Conservation (phyloP, 1,284 basidiomycete genomes). For the Lentinula novae-zelandiae region DNA sequence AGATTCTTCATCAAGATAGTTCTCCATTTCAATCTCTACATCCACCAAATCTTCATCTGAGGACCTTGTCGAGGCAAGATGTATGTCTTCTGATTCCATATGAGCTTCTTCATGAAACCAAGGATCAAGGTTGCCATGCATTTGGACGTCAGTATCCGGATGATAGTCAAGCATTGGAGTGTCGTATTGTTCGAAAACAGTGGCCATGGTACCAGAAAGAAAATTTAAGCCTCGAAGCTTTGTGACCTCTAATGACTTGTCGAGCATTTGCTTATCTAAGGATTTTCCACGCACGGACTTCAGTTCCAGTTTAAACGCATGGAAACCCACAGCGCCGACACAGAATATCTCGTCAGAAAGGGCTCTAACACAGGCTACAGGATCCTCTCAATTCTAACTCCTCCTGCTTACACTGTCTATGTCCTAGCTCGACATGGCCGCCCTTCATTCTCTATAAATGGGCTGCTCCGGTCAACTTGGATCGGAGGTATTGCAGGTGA, state of each 20-base stretch:
- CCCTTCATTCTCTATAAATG: conserved; percentile 51
- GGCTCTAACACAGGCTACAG: conserved; percentile 66
- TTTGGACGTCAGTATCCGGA: conserved; percentile 59
- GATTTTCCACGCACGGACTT: not conserved
- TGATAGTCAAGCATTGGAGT: conserved; percentile 67
- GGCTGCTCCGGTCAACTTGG: conserved; percentile 66
- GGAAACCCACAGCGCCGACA: conserved; percentile 10
- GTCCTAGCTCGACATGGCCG: conserved; percentile 51
- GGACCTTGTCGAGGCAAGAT: conserved; percentile 21
- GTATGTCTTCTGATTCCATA: conserved; percentile 50
- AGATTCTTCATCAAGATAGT: conserved; percentile 38
- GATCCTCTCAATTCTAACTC: conserved; percentile 53
- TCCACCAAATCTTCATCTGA: conserved; percentile 34
- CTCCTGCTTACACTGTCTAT: conserved; percentile 53
- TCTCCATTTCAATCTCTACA: conserved; percentile 73
- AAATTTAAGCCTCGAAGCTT: not conserved
- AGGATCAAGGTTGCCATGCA: conserved; percentile 50
- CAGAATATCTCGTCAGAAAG: conserved; percentile 54
- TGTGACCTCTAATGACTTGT: not conserved
- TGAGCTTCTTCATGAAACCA: conserved; percentile 56
- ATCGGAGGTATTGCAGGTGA: conserved; percentile 56
- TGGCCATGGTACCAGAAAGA: conserved; percentile 19
- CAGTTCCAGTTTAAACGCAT: not conserved
- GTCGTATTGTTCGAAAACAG: conserved; percentile 53
- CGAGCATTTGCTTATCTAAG: not conserved